Conservation (phyloP, 2,329 filamentous ascomycete species). For the Tolypocladium tundrense region DNA sequence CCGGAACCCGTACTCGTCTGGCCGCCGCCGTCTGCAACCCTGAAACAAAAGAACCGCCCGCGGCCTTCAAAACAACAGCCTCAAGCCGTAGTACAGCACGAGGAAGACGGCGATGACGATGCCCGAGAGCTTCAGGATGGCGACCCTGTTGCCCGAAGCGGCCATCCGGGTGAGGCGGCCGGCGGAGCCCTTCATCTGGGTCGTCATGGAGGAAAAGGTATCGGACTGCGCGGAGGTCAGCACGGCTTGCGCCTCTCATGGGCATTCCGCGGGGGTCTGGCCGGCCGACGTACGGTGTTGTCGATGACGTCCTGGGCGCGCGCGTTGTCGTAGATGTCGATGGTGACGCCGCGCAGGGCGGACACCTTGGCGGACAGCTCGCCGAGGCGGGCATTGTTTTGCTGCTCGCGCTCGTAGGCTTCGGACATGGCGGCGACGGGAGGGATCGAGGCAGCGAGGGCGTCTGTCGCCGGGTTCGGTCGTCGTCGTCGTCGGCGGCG, state of each 20-base stretch:
- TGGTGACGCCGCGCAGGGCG: constrained; percentile 82
- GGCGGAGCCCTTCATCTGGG: constrained; percentile 75
- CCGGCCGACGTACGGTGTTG: constrained; percentile 52
- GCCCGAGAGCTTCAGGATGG: constrained; percentile 78
- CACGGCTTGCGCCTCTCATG: neutral
- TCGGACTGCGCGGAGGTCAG: constrained; percentile 49
- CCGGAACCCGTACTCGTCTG: neutral
- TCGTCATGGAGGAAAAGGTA: constrained; percentile 81
- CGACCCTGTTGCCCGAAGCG: constrained; percentile 78
- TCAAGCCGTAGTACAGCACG: constrained; percentile 62
- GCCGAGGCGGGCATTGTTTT: constrained; percentile 91
- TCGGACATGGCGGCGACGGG: constrained; percentile 48
- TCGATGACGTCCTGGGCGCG: constrained; percentile 82
- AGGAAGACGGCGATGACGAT: constrained; percentile 68
- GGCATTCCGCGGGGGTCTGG: neutral
- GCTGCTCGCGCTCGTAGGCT: constrained; percentile 69
- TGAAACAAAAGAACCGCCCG: neutral
- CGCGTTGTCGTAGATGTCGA: constrained; percentile 97
- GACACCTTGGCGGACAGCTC: constrained; percentile 87
- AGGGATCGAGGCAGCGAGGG: neutral
- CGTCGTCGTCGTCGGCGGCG: neutral
- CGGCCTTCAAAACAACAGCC: constrained; percentile 46
- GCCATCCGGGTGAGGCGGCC: constrained; percentile 82
- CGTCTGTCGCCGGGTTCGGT: neutral
- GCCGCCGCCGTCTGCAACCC: neutral